Percentiles rank a stretch among this genome's conserved stretches.
These are phyloP conservation scores for Begonia fuchsioides DNA, from an alignment of 306 rosid genomes.

Conservation along the genomic window DNA sequence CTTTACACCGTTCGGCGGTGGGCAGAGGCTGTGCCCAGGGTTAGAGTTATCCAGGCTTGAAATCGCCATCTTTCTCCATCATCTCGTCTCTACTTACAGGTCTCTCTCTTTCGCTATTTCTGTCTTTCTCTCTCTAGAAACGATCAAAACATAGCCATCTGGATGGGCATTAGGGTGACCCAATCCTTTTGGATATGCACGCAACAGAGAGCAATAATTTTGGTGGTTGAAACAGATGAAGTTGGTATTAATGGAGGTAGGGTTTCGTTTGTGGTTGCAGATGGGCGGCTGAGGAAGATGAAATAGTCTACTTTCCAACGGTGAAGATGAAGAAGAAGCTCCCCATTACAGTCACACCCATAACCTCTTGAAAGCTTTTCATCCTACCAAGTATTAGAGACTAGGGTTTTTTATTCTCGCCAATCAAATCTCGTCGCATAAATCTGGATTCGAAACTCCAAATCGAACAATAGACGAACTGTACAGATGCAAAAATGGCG, in stretches of 20 bases:
- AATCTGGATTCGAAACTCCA: no score
- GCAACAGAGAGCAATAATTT: no score
- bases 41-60: slow-evolving; percentile 68
- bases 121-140: neutral
- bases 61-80: slow-evolving; percentile 51
- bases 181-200: no score
- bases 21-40: slow-evolving; percentile 89
- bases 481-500: no score
- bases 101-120: neutral
- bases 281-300: slow-evolving; percentile 15
- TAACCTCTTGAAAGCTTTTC: neutral
- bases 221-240: no score
- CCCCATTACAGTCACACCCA: slow-evolving; percentile 8
- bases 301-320: slow-evolving; percentile 12
- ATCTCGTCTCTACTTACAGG: slow-evolving; percentile 52
- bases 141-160: neutral
- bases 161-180: no score
- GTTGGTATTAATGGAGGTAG: no score
- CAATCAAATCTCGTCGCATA: no score
- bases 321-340: slow-evolving; percentile 14
- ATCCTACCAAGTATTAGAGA: neutral
- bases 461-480: no score
- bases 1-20: slow-evolving; percentile 86
- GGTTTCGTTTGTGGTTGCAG: slow-evolving; percentile 3
- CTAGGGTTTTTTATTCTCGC: no score